A percentile compares a stretch with the other conserved stretches of the same genome.
Evolutionary conservation across 2,329 filamentous ascomycete species (phyloP).

Genomic region (Thielaviopsis populi): DNA sequence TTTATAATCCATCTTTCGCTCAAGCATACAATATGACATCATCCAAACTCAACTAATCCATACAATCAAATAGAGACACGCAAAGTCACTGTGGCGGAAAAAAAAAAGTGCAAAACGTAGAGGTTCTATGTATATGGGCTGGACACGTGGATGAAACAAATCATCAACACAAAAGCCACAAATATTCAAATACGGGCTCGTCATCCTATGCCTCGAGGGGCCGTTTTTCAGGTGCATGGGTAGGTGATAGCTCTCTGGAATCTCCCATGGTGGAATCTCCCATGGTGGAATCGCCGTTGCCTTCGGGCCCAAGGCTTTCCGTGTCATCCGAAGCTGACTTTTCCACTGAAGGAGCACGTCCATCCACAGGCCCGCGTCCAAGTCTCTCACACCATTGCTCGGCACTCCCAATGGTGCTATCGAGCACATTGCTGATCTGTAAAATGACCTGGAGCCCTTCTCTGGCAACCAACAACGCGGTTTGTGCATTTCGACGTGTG

Average conservation of each 20-base stretch:
- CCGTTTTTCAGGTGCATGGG: conserved; percentile 19
- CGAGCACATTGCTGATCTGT: conserved; percentile 75
- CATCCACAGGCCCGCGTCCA: conserved; percentile 29
- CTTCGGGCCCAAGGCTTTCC: background rate
- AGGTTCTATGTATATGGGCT: background rate
- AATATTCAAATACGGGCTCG: background rate
- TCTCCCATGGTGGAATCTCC: conserved; percentile 18
- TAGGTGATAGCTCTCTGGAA: conserved; percentile 20
- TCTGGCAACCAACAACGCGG: conserved; percentile 70
- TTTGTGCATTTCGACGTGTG: conserved; percentile 44
- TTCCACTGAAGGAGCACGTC: conserved; percentile 19
- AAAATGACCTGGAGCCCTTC: conserved; percentile 91
- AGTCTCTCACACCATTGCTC: conserved; percentile 81
- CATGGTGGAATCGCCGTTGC: conserved; percentile 18
- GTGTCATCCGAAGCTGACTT: background rate
- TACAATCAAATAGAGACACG: background rate
- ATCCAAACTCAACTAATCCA: background rate
- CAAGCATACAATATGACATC: background rate
- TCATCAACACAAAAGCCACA: background rate
- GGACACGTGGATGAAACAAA: background rate
- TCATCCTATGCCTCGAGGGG: conserved; percentile 9
- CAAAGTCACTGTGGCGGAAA: background rate
- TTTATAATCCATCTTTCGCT: background rate
- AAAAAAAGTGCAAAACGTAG: background rate
- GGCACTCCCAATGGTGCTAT: conserved; percentile 77